phyloP scores from a whole-genome alignment of 2,329 filamentous ascomycete species.

The Ophiostoma tasmaniense region DNA sequence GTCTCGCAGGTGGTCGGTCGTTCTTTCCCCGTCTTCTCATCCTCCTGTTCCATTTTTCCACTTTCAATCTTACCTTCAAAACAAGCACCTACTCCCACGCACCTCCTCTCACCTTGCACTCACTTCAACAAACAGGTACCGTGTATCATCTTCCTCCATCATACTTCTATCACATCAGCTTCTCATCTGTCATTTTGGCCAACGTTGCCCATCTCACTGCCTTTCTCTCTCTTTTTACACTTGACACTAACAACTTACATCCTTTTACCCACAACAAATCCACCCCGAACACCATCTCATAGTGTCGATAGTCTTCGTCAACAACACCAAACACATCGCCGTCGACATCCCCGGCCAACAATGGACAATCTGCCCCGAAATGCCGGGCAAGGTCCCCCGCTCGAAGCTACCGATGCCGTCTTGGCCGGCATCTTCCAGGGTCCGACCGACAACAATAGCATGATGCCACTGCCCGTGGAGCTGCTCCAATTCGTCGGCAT shows the following conservation, averaged over 20 bases:
- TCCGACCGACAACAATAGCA: neutral
- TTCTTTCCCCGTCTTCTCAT: neutral
- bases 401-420: neutral
- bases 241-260: neutral
- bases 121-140: too few relatives aligned
- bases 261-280: neutral
- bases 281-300: neutral
- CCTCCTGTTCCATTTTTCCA: neutral
- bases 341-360: neutral
- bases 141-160: neutral
- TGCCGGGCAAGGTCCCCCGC: neutral
- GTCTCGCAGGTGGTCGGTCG: neutral
- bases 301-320: neutral
- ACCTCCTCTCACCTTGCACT: too few relatives aligned
- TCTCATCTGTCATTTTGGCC: neutral
- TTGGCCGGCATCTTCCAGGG: neutral
- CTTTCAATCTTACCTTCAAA: neutral
- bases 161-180: neutral
- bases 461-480: neutral
- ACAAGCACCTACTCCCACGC: neutral
- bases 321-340: neutral
- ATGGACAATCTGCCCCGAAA: neutral
- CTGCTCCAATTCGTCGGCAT: neutral
- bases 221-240: neutral
- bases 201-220: neutral